phyloP scores from a whole-genome alignment of 2,329 filamentous ascomycete genomes.

The Parasarocladium wereldwijsianum region DNA sequence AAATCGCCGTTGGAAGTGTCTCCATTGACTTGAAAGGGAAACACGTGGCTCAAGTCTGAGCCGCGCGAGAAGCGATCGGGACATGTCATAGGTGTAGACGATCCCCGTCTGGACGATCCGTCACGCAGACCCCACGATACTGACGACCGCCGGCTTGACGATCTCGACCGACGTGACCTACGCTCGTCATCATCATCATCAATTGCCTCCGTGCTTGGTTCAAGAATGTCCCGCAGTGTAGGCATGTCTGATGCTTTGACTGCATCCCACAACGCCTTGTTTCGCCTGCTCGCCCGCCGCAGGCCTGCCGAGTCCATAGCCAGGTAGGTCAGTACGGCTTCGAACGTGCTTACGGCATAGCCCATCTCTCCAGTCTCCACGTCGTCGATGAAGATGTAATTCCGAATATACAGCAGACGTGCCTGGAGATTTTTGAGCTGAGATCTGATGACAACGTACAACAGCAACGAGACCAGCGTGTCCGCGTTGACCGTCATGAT shows the following conservation, averaged over 20 bases:
- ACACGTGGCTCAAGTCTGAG: conserved; percentile 64
- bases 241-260: conserved; percentile 62
- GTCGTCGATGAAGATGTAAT: conserved; percentile 96
- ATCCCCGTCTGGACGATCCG: conserved; percentile 25
- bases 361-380: conserved; percentile 93
- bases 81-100: conserved; percentile 24
- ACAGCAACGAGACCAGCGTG: conserved; percentile 76
- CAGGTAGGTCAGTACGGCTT: conserved; percentile 84
- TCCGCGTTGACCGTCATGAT: conserved; percentile 64
- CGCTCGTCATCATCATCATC: conserved; percentile 31
- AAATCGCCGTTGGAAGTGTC: conserved; percentile 25
- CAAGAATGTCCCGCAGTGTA: conserved; percentile 64
- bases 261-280: conserved; percentile 79
- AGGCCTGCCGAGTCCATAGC: conserved; percentile 68
- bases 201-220: conserved; percentile 44
- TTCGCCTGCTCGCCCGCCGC: conserved; percentile 71
- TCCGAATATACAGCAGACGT: conserved; percentile 82
- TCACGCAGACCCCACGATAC: conserved; percentile 32
- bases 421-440: conserved; percentile 80
- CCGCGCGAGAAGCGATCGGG: conserved; percentile 40
- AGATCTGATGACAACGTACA: conserved; percentile 85
- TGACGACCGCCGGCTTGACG: conserved; percentile 28
- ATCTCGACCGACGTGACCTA: conserved; percentile 7
- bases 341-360: conserved; percentile 89
- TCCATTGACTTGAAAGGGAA: conserved; percentile 58